phyloP scores from a whole-genome alignment of 192 early-diverging fungal species.

The Umbelopsis isabellina region DNA sequence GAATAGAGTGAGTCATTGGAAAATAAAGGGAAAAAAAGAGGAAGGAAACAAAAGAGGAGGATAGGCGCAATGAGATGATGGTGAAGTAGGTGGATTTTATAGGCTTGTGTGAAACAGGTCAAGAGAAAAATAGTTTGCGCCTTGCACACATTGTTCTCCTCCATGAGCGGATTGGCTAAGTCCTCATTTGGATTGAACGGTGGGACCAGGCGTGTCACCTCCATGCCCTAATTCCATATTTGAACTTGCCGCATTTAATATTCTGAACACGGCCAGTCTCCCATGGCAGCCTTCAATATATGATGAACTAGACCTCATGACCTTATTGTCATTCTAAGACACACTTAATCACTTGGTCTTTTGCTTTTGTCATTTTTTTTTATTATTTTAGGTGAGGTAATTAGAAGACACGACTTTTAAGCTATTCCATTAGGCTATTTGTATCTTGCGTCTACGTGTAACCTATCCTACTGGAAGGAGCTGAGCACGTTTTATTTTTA shows the following conservation, averaged over 20 bases:
- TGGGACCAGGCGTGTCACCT: neutral
- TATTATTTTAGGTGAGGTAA: too few relatives aligned
- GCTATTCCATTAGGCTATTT: neutral
- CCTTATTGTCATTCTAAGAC: too few relatives aligned
- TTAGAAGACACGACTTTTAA: neutral
- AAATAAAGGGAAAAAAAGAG: neutral
- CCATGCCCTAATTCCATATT: too few relatives aligned
- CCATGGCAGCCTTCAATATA: too few relatives aligned
- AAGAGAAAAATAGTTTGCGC: constrained; percentile 9
- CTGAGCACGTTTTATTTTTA: neutral
- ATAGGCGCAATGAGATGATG: neutral
- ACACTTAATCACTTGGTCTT: too few relatives aligned
- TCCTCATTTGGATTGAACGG: constrained; percentile 4
- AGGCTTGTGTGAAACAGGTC: constrained; percentile 15
- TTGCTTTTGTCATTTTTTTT: too few relatives aligned
- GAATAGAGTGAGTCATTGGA: constrained; percentile 17
- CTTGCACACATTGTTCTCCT: constrained; percentile 18
- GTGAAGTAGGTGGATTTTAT: neutral
- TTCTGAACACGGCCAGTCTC: too few relatives aligned
- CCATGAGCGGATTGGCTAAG: constrained; percentile 20
- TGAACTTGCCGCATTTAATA: too few relatives aligned
- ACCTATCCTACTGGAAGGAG: neutral
- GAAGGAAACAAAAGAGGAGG: neutral
- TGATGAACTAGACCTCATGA: too few relatives aligned
- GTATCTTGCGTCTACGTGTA: neutral